phyloP scores from a whole-genome alignment of 345 rosid genomes.

The Heritiera littoralis region DNA sequence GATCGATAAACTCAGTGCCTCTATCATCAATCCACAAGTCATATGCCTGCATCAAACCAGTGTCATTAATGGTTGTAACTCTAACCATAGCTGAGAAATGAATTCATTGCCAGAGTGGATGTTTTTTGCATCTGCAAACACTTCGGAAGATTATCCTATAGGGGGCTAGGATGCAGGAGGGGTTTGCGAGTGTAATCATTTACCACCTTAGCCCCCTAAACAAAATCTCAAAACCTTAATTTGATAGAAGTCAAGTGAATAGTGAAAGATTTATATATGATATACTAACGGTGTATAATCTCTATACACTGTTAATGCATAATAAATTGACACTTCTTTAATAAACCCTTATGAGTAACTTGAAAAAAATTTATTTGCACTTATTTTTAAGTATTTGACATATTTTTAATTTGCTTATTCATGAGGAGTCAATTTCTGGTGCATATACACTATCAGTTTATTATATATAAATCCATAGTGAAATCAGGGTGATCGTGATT shows the following conservation, averaged over 20 bases:
- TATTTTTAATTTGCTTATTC: too few species aligned
- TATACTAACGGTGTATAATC: too few species aligned
- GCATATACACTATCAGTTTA: too few species aligned
- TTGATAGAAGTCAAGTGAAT: not conserved
- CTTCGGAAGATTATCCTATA: not conserved
- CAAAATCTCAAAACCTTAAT: not conserved
- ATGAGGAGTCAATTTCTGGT: too few species aligned
- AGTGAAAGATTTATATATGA: too few species aligned
- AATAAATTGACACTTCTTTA: too few species aligned
- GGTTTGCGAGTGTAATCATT: not conserved
- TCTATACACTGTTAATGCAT: too few species aligned
- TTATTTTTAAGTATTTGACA: too few species aligned
- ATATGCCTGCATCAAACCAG: conserved; percentile 16
- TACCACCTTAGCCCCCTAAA: not conserved
- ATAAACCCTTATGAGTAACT: too few species aligned
- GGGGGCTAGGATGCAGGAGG: not conserved
- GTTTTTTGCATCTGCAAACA: not conserved
- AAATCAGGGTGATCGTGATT: not conserved
- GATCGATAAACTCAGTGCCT: conserved; percentile 12
- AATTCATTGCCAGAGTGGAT: not conserved
- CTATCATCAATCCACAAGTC: conserved; percentile 15
- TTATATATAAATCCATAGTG: too few species aligned
- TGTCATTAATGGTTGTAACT: not conserved
- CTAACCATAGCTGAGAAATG: not conserved
- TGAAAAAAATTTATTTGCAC: too few species aligned